These are phyloP conservation scores for Trametes punicea DNA, from an alignment of 768 basidiomycete genomes.

Conservation along the genomic window DNA sequence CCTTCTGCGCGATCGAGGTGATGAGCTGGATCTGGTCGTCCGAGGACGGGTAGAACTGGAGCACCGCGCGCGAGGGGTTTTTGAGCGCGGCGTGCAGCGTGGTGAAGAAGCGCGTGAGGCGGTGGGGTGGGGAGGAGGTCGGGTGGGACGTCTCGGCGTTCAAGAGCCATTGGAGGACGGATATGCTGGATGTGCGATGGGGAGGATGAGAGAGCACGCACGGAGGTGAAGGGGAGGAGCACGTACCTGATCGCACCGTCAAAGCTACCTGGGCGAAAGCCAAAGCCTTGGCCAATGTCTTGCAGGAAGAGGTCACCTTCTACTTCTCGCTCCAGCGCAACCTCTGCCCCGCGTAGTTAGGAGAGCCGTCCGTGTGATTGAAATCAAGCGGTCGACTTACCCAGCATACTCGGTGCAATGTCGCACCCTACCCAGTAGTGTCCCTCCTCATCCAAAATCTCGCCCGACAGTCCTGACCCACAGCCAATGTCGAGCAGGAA, in stretches of 20 bases:
- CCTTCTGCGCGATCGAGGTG: slow-evolving; percentile 86
- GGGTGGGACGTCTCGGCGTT: slow-evolving; percentile 93
- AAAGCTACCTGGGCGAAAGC: slow-evolving; percentile 94
- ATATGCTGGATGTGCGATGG: slow-evolving; percentile 60
- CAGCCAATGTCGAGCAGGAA: slow-evolving; percentile 95
- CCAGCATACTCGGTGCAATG: slow-evolving; percentile 95
- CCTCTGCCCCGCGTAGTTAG: slow-evolving; percentile 52
- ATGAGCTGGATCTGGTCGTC: slow-evolving; percentile 98
- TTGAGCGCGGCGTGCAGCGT: slow-evolving; percentile 83
- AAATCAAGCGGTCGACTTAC: slow-evolving; percentile 41
- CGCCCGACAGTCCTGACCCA: slow-evolving; percentile 94
- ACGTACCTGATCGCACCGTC: slow-evolving; percentile 94
- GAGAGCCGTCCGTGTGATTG: neutral
- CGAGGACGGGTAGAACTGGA: slow-evolving; percentile 95
- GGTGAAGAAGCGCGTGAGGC: slow-evolving; percentile 85
- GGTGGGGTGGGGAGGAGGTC: slow-evolving; percentile 86
- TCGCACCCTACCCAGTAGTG: slow-evolving; percentile 93
- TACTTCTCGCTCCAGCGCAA: slow-evolving; percentile 91
- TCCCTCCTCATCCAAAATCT: slow-evolving; percentile 93
- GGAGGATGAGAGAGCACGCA: neutral
- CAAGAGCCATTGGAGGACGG: slow-evolving; percentile 97
- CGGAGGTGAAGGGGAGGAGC: neutral
- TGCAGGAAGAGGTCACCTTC: slow-evolving; percentile 96
- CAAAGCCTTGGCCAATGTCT: slow-evolving; percentile 97
- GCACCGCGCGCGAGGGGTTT: slow-evolving; percentile 80